These are phyloP conservation scores for Gossypium trilobum DNA, from an alignment of 441 rosid species.

Conservation along the genomic window DNA sequence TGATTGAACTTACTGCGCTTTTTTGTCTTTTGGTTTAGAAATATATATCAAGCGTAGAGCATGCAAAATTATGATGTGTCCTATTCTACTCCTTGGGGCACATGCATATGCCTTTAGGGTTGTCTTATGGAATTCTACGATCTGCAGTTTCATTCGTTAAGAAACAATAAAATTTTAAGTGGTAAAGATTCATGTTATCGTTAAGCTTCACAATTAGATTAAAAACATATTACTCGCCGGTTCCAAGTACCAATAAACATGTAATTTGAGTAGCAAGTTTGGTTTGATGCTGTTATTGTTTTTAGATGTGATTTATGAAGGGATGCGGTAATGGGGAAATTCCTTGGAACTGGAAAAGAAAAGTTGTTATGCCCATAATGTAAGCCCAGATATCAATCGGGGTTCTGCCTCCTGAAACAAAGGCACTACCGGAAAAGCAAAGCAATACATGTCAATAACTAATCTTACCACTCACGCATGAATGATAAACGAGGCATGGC, in stretches of 20 bases:
- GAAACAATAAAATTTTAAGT: not conserved
- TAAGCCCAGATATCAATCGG: not conserved
- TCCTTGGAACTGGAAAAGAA: not conserved
- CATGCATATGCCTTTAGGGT: not conserved
- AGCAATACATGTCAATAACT: not conserved
- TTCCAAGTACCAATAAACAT: not conserved
- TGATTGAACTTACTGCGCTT: not conserved
- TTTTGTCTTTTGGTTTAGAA: not conserved
- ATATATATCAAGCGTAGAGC: not conserved
- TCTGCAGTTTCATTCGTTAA: not conserved
- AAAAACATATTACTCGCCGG: not conserved
- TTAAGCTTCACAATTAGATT: not conserved
- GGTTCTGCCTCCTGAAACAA: not conserved
- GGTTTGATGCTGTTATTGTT: not conserved
- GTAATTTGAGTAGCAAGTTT: not conserved
- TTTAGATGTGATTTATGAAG: too few relatives aligned
- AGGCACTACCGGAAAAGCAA: not conserved
- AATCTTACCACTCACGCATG: not conserved
- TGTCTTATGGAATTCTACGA: not conserved
- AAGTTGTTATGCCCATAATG: not conserved
- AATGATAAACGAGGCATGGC: not conserved
- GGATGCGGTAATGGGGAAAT: not conserved
- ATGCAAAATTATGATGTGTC: not conserved
- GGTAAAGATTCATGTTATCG: not conserved
- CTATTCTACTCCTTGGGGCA: not conserved